Conservation (phyloP, 179 eudicot species). For the Spergularia azorica region DNA sequence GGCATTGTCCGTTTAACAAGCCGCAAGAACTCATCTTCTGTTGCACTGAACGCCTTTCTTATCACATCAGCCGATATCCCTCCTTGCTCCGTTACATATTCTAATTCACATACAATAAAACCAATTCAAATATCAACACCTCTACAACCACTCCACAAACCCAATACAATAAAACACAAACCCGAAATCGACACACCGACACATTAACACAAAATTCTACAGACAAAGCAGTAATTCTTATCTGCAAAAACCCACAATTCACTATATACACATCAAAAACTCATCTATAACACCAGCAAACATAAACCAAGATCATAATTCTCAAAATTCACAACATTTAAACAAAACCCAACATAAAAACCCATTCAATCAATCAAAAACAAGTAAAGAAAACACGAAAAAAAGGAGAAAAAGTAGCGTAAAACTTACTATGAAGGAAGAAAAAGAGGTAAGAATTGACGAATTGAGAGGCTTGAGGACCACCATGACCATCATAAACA, state of each 20-base stretch:
- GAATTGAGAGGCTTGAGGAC: slow-evolving; percentile 49
- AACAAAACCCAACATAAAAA: slow-evolving; percentile 7
- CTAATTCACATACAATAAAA: slow-evolving; percentile 25
- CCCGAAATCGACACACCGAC: no score
- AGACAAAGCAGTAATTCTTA: not conserved
- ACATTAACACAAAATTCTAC: no score
- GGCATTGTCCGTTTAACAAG: slow-evolving; percentile 50
- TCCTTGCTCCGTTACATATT: slow-evolving; percentile 60
- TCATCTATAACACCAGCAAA: not conserved
- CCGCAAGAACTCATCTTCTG: slow-evolving; percentile 63
- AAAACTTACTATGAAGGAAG: slow-evolving; percentile 35
- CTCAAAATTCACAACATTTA: not conserved
- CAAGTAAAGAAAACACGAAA: not conserved
- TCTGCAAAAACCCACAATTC: not conserved
- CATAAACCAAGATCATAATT: slow-evolving; percentile 15
- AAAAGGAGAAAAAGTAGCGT: not conserved
- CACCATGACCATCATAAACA: slow-evolving; percentile 58
- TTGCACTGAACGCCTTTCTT: slow-evolving; percentile 69
- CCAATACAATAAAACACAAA: not conserved
- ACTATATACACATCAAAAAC: not conserved
- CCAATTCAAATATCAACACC: not conserved
- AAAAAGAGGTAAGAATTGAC: slow-evolving; percentile 33
- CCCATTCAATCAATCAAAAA: not conserved
- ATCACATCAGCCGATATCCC: slow-evolving; percentile 70
- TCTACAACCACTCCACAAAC: not conserved